phyloP scores from a whole-genome alignment of 2,329 filamentous ascomycete genomes.

The Fusarium sp. region DNA sequence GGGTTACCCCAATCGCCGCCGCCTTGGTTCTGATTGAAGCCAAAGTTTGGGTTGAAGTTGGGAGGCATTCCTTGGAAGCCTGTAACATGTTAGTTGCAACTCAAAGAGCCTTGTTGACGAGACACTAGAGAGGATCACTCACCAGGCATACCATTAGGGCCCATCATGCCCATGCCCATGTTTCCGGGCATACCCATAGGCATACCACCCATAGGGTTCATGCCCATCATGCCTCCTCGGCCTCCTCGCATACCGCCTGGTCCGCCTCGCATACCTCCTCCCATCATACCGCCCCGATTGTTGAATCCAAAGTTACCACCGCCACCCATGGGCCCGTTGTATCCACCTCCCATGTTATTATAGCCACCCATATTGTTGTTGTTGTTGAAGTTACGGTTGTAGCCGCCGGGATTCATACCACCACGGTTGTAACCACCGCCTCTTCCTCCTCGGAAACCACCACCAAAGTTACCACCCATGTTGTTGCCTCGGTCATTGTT shows the following conservation, averaged over 20 bases:
- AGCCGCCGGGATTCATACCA: slow-evolving; percentile 63
- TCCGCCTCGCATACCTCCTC: slow-evolving; percentile 60
- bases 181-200: slow-evolving; percentile 71
- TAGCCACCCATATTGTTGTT: slow-evolving; percentile 60
- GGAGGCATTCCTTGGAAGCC: slow-evolving; percentile 78
- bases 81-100: slow-evolving; percentile 48
- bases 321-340: slow-evolving; percentile 65
- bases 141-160: slow-evolving; percentile 59
- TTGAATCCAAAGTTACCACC: slow-evolving; percentile 66
- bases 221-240: slow-evolving; percentile 66
- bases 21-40: slow-evolving; percentile 68
- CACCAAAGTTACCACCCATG: slow-evolving; percentile 63
- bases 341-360: slow-evolving; percentile 63
- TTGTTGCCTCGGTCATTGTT: slow-evolving; percentile 58
- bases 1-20: slow-evolving; percentile 79
- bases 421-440: slow-evolving; percentile 59
- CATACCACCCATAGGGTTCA: slow-evolving; percentile 63
- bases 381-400: slow-evolving; percentile 61
- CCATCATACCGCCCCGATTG: slow-evolving; percentile 62
- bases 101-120: not conserved
- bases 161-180: slow-evolving; percentile 69
- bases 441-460: slow-evolving; percentile 66
- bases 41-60: slow-evolving; percentile 79
- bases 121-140: slow-evolving; percentile 26
- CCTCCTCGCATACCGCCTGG: slow-evolving; percentile 63